phyloP scores from a whole-genome alignment of 225 moss, liverwort and hornwort species.

The Anthoceros angustus region DNA sequence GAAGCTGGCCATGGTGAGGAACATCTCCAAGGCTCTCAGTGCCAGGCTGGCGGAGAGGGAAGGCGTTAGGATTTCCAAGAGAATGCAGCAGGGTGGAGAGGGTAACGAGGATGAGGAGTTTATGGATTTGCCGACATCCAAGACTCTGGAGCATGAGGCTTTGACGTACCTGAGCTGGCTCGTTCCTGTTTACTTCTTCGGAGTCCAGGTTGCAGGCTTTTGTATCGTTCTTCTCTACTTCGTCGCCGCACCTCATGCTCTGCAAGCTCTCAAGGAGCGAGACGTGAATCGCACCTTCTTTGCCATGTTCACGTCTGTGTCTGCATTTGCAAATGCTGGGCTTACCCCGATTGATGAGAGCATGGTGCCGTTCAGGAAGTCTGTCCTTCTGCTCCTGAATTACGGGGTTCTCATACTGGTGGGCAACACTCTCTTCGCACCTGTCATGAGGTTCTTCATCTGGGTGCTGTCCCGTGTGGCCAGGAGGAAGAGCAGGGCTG shows the following conservation, averaged over 20 bases:
- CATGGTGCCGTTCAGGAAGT: constrained; percentile 30
- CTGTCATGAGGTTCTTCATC: constrained; percentile 33
- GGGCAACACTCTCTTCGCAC: constrained; percentile 48
- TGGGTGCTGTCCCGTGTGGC: constrained; percentile 24
- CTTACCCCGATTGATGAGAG: constrained; percentile 43
- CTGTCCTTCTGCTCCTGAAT: constrained; percentile 25
- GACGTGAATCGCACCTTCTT: constrained; percentile 25
- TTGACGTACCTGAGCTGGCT: constrained; percentile 37
- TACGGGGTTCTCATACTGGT: constrained; percentile 29
- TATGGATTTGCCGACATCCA: constrained; percentile 5
- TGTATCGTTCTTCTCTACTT: constrained; percentile 23
- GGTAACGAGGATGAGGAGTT: constrained; percentile 5
- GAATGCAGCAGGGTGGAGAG: constrained; percentile 2
- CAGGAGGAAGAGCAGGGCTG: constrained; percentile 20
- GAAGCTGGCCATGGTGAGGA: neutral
- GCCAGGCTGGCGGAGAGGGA: neutral
- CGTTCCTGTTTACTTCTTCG: constrained; percentile 34
- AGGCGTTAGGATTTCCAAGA: neutral
- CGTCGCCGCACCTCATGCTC: constrained; percentile 6
- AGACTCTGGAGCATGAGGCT: constrained; percentile 39
- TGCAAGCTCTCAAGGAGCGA: constrained; percentile 15
- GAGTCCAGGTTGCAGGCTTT: constrained; percentile 26
- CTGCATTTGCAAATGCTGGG: constrained; percentile 39
- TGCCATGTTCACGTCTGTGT: constrained; percentile 24
- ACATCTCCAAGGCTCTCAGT: neutral